These are phyloP conservation scores for Gastrodia elata DNA, from an alignment of 106 monocot genomes.

Conservation along the genomic window DNA sequence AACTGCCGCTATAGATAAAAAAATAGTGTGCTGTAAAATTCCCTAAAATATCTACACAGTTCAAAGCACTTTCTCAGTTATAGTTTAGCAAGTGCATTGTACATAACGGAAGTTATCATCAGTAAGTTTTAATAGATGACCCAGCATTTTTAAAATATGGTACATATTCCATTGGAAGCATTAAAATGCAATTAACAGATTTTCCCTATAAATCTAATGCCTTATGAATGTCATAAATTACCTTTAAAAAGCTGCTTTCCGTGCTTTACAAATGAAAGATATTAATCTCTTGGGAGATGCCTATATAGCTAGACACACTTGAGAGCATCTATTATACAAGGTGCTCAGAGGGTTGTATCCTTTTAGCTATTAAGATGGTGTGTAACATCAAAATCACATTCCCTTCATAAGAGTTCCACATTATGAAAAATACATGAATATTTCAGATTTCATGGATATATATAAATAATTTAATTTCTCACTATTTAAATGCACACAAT, in stretches of 20 bases:
- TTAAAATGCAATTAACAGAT: background rate
- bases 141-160: background rate
- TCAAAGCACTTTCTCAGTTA: background rate
- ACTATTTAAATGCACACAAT: background rate
- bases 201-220: background rate
- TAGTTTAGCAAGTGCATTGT: background rate
- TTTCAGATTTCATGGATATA: slow-evolving; percentile 1
- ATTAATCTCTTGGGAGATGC: background rate
- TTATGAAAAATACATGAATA: background rate
- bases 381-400: background rate
- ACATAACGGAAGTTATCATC: background rate
- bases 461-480: background rate
- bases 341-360: background rate
- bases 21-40: background rate
- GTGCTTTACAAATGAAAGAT: background rate
- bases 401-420: background rate
- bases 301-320: background rate
- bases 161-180: background rate
- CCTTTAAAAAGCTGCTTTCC: background rate
- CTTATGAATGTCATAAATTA: background rate
- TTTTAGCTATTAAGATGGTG: background rate
- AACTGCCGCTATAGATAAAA: background rate
- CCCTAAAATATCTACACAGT: background rate
- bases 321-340: background rate
- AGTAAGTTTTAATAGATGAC: background rate